A percentile compares a stretch with the other conserved stretches of the same genome.
phyloP scores from a whole-genome alignment of 441 rosid species.

The Hura crepitans region DNA sequence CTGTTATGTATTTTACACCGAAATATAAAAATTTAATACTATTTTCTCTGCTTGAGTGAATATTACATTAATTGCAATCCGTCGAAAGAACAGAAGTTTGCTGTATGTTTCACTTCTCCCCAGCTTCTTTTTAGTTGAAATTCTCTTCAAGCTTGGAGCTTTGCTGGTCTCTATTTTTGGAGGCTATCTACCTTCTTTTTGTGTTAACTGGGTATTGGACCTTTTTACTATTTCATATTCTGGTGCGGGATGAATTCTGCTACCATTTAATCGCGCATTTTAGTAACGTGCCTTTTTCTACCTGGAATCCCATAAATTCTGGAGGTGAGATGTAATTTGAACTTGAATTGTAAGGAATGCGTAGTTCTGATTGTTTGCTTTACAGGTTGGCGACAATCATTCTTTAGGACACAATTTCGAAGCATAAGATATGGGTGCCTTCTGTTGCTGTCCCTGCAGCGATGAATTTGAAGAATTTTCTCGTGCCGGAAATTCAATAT shows the following conservation, averaged over 20 bases:
- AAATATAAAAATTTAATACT: too few relatives aligned
- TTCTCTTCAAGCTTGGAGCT: too few relatives aligned
- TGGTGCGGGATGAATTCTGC: background rate
- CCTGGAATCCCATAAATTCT: background rate
- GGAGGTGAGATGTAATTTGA: background rate
- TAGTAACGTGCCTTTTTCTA: background rate
- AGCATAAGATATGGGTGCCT: constrained; percentile 41
- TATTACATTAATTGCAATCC: background rate
- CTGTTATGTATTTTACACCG: background rate
- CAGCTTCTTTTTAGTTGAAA: background rate
- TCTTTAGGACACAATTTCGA: constrained; percentile 10
- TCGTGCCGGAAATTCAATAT: constrained; percentile 40
- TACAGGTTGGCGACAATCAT: constrained; percentile 15
- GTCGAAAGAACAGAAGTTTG: background rate
- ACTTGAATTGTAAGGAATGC: background rate
- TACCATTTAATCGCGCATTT: background rate
- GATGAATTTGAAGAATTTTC: constrained; percentile 50
- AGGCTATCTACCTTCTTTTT: background rate
- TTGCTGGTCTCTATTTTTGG: background rate
- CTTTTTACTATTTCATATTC: background rate
- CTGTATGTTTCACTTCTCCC: background rate
- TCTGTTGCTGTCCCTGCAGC: constrained; percentile 50
- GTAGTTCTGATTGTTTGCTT: constrained; percentile 2
- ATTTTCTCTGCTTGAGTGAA: too few relatives aligned
- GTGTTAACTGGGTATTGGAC: background rate